Conservation (phyloP, 139 green algal genomes). For the Pycnococcus provasolii region DNA sequence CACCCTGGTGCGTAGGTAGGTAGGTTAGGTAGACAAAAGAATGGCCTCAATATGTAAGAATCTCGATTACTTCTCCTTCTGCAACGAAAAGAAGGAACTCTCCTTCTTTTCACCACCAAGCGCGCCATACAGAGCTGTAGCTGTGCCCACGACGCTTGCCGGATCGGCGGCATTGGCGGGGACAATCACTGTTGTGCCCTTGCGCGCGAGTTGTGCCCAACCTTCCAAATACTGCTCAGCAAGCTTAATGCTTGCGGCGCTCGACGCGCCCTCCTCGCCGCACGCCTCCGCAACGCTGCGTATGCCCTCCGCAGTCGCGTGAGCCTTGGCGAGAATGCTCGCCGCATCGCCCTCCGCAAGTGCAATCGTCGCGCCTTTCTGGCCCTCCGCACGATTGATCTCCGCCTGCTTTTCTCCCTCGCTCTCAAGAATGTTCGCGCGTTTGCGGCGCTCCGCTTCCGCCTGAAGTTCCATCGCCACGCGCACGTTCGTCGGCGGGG, state of each 20-base stretch:
- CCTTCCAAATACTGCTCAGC: slow-evolving; percentile 66
- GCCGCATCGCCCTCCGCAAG: slow-evolving; percentile 69
- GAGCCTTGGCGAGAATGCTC: slow-evolving; percentile 49
- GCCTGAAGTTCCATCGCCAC: slow-evolving; percentile 90
- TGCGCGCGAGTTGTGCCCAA: slow-evolving; percentile 77
- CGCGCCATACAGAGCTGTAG: slow-evolving; percentile 46
- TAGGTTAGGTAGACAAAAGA: too few relatives aligned
- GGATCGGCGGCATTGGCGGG: slow-evolving; percentile 58
- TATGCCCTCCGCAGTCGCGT: slow-evolving; percentile 57
- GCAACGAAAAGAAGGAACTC: too few relatives aligned
- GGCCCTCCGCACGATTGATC: slow-evolving; percentile 88
- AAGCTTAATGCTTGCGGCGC: slow-evolving; percentile 61
- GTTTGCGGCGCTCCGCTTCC: slow-evolving; percentile 88
- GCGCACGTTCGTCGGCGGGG: slow-evolving; percentile 62
- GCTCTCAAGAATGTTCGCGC: slow-evolving; percentile 59
- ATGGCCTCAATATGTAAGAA: too few relatives aligned
- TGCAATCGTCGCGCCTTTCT: slow-evolving; percentile 71
- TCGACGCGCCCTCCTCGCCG: slow-evolving; percentile 34
- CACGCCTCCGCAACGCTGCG: slow-evolving; percentile 49
- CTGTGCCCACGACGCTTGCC: slow-evolving; percentile 71
- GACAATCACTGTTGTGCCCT: slow-evolving; percentile 78
- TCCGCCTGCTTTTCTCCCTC: slow-evolving; percentile 54
- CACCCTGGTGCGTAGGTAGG: too few relatives aligned
- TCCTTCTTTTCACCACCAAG: neutral
- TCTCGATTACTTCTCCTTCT: too few relatives aligned